Evolutionary conservation across 306 rosid genomes (phyloP).

Genomic region (Quercus parvula): DNA sequence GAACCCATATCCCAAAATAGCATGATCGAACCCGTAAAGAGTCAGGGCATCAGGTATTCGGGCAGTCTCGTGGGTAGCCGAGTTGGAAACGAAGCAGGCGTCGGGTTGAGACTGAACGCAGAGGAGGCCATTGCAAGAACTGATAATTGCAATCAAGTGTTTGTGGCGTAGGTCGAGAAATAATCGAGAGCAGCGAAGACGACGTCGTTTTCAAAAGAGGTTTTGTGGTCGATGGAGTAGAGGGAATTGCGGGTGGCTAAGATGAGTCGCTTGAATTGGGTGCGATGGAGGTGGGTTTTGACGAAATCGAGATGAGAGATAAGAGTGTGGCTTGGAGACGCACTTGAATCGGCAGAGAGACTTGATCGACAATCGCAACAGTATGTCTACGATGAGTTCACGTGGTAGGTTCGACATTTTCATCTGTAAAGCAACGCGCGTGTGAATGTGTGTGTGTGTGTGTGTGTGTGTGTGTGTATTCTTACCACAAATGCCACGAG

Average conservation of each 20-base stretch:
- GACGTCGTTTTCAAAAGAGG: background rate
- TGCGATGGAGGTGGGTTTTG: background rate
- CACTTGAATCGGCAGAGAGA: slow-evolving; percentile 7
- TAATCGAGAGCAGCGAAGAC: too few species aligned
- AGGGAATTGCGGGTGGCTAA: background rate
- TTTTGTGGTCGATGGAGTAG: background rate
- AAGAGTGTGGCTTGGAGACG: background rate
- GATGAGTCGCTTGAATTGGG: background rate
- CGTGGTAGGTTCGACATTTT: background rate
- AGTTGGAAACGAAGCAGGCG: background rate
- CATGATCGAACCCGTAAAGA: background rate
- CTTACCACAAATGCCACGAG: too few species aligned
- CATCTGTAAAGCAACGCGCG: too few species aligned
- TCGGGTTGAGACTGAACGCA: background rate
- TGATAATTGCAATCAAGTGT: background rate
- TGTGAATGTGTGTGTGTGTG: too few species aligned
- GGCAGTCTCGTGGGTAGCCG: too few species aligned
- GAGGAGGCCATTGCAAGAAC: background rate
- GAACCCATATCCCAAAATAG: background rate
- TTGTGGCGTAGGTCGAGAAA: too few species aligned
- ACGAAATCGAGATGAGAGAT: background rate
- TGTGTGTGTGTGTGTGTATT: too few species aligned
- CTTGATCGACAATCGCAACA: background rate
- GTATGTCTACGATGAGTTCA: background rate
- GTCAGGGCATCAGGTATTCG: too few species aligned